Conservation (phyloP, 345 rosid genomes). For the Acer negundo region DNA sequence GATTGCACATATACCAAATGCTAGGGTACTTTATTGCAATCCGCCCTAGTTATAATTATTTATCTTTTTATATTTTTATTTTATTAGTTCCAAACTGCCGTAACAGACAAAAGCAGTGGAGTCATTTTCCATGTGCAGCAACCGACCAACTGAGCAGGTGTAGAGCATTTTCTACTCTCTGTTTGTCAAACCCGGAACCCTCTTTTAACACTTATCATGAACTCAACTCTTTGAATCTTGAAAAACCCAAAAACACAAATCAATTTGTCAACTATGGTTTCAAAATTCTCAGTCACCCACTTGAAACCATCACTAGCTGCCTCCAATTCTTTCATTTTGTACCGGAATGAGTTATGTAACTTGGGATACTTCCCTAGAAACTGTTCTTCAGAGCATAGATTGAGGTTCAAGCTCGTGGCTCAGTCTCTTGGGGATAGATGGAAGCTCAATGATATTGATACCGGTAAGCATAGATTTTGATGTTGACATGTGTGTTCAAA, state of each 20-base stretch:
- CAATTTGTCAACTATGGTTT: constrained; percentile 18
- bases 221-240: not conserved
- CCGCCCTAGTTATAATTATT: too few relatives aligned
- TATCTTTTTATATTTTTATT: too few relatives aligned
- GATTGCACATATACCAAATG: too few relatives aligned
- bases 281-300: constrained; percentile 24
- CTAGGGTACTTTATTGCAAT: too few relatives aligned
- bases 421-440: constrained; percentile 58
- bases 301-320: constrained; percentile 23
- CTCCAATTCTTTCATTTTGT: constrained; percentile 24
- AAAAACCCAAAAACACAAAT: not conserved
- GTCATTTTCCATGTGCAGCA: too few relatives aligned
- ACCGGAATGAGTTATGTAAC: constrained; percentile 23
- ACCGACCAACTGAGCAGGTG: too few relatives aligned
- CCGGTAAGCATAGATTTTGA: constrained; percentile 36
- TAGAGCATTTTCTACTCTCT: too few relatives aligned
- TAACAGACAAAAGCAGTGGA: too few relatives aligned
- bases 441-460: constrained; percentile 70
- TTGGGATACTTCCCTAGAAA: constrained; percentile 29
- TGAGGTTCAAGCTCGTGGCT: constrained; percentile 51
- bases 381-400: constrained; percentile 34
- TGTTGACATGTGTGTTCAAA: not conserved
- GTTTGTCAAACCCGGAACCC: too few relatives aligned
- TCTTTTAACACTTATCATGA: not conserved
- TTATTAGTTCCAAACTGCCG: too few relatives aligned